phyloP scores from a whole-genome alignment of 2,329 filamentous ascomycete genomes.

The Hymenoscyphus scutula region DNA sequence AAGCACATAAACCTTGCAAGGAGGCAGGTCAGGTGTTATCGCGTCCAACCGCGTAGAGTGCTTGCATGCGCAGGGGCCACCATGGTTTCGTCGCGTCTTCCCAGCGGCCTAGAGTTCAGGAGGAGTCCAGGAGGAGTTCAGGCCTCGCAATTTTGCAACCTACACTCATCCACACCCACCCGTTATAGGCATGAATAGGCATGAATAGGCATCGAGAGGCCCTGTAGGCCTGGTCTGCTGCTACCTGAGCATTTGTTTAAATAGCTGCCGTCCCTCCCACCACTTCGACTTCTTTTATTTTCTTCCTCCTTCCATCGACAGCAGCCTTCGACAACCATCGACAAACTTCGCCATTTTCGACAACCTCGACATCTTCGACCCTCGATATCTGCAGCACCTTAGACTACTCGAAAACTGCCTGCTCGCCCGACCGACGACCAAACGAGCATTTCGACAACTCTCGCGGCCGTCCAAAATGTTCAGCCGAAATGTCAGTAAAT shows the following conservation, averaged over 20 bases:
- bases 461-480: slow-evolving; percentile 28
- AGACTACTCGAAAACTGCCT: slow-evolving; percentile 10
- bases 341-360: slow-evolving; percentile 14
- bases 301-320: slow-evolving; percentile 14
- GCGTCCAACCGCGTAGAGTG: slow-evolving; percentile 20
- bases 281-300: slow-evolving; percentile 7
- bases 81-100: slow-evolving; percentile 20
- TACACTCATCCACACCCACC: slow-evolving; percentile 9
- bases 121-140: too few species aligned
- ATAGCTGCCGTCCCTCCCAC: slow-evolving; percentile 13
- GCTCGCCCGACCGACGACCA: slow-evolving; percentile 9
- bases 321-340: slow-evolving; percentile 7
- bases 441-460: neutral
- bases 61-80: slow-evolving; percentile 5
- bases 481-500: slow-evolving; percentile 30
- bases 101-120: slow-evolving; percentile 14
- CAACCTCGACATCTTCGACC: slow-evolving; percentile 15
- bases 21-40: slow-evolving; percentile 23
- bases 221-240: slow-evolving; percentile 8
- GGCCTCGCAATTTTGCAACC: slow-evolving; percentile 15
- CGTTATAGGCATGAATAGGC: slow-evolving; percentile 16
- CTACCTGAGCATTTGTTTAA: slow-evolving; percentile 17
- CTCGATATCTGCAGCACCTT: slow-evolving; percentile 14
- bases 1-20: slow-evolving; percentile 9
- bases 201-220: slow-evolving; percentile 3